These are phyloP conservation scores for Paxillus ammoniavirescens DNA, from an alignment of 768 basidiomycete genomes.

Conservation along the genomic window DNA sequence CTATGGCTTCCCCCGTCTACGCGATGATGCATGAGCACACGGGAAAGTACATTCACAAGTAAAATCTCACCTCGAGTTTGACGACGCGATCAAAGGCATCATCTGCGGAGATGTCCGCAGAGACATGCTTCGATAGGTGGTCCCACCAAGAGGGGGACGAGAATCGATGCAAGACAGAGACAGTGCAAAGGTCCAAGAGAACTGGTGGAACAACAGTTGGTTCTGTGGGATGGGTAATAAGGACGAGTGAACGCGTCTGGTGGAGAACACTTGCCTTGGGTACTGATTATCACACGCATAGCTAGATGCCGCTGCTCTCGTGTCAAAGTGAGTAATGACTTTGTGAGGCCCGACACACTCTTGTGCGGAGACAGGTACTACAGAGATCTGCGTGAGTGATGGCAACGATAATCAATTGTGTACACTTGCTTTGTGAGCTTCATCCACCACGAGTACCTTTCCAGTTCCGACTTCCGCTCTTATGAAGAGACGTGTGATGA, in stretches of 20 bases:
- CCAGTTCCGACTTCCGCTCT: constrained; percentile 58
- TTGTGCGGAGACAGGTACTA: constrained; percentile 58
- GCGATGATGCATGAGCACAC: constrained; percentile 1
- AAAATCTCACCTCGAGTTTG: constrained; percentile 49
- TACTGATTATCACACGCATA: constrained; percentile 72
- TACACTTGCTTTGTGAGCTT: constrained; percentile 63
- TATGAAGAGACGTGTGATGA: constrained; percentile 62
- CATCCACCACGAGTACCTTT: constrained; percentile 70
- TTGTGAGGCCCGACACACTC: constrained; percentile 52
- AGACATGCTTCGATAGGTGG: constrained; percentile 65
- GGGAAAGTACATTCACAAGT: not conserved
- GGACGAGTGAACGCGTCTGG: not conserved
- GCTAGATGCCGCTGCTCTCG: constrained; percentile 71
- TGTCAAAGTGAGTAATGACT: constrained; percentile 54
- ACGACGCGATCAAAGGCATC: constrained; percentile 70
- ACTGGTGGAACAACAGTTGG: constrained; percentile 72
- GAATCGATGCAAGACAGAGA: constrained; percentile 69
- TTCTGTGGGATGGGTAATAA: constrained; percentile 38
- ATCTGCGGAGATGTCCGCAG: constrained; percentile 54
- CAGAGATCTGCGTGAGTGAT: not conserved
- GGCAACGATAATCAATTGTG: not conserved
- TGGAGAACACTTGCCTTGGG: constrained; percentile 50
- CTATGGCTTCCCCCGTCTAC: constrained; percentile 70
- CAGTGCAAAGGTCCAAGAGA: constrained; percentile 62
- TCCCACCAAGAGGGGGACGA: constrained; percentile 78